Evolutionary conservation across 2,329 filamentous ascomycete genomes (phyloP).

Genomic region (Zymoseptoria brevis): DNA sequence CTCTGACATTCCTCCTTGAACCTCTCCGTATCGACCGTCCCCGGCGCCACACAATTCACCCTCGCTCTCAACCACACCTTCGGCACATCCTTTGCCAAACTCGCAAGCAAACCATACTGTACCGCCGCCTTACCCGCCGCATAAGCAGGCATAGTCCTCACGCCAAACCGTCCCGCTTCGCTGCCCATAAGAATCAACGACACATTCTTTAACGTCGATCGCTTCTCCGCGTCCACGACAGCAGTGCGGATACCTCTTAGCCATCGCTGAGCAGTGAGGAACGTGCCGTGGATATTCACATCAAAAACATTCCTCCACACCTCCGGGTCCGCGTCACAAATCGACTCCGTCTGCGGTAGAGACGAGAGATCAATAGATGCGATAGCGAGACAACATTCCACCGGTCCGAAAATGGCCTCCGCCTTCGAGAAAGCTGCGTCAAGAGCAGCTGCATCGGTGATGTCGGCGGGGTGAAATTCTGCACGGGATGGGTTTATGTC

Average conservation of each 20-base stretch:
- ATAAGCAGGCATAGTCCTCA: slow-evolving; percentile 38
- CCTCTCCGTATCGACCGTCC: slow-evolving; percentile 38
- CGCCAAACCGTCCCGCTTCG: slow-evolving; percentile 40
- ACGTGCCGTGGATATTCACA: slow-evolving; percentile 39
- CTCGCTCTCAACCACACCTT: slow-evolving; percentile 32
- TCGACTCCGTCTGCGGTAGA: slow-evolving; percentile 31
- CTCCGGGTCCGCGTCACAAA: slow-evolving; percentile 35
- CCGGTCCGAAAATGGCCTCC: slow-evolving; percentile 28
- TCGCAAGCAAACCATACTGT: slow-evolving; percentile 37
- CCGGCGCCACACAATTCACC: slow-evolving; percentile 42
- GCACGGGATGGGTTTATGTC: slow-evolving; percentile 2
- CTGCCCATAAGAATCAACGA: slow-evolving; percentile 39
- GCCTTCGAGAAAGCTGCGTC: slow-evolving; percentile 31
- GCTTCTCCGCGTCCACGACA: slow-evolving; percentile 9
- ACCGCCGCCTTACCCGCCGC: slow-evolving; percentile 40
- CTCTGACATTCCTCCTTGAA: slow-evolving; percentile 36
- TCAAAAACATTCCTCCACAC: slow-evolving; percentile 36
- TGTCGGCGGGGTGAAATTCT: slow-evolving; percentile 18
- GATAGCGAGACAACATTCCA: slow-evolving; percentile 37
- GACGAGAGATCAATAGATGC: slow-evolving; percentile 39
- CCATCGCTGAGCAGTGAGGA: slow-evolving; percentile 39
- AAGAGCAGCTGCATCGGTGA: slow-evolving; percentile 28
- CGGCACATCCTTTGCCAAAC: slow-evolving; percentile 35
- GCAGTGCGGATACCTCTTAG: slow-evolving; percentile 30
- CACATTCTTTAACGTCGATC: slow-evolving; percentile 27